Evolutionary conservation across 2,329 filamentous ascomycete genomes (phyloP).

Genomic region (Calycina herbarum): DNA sequence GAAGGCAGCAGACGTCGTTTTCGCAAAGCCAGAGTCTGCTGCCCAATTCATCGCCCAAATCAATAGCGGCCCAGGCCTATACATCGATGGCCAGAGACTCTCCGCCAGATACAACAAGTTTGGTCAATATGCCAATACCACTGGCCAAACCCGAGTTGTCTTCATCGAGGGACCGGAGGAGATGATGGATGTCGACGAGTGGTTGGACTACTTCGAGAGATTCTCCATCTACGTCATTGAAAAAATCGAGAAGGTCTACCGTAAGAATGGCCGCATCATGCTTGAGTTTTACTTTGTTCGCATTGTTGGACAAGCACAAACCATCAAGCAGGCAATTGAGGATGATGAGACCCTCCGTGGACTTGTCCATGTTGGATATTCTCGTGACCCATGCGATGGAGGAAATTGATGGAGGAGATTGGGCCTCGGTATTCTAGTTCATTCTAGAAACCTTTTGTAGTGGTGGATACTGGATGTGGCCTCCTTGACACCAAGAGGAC

Average conservation of each 20-base stretch:
- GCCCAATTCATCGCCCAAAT: conserved; percentile 7
- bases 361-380: conserved; percentile 2
- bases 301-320: conserved; percentile 26
- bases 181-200: conserved; percentile 18
- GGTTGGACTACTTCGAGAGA: conserved; percentile 20
- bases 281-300: conserved; percentile 24
- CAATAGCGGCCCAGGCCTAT: conserved; percentile 2
- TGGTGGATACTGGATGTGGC: neutral
- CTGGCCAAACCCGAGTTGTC: conserved; percentile 15
- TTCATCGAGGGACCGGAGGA: conserved; percentile 18
- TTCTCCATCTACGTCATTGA: conserved; percentile 17
- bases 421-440: too few relatives aligned
- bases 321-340: conserved; percentile 16
- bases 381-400: conserved; percentile 7
- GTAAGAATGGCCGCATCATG: conserved; percentile 4
- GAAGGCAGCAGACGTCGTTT: conserved; percentile 26
- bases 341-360: neutral
- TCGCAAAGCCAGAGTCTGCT: conserved; percentile 20
- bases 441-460: too few relatives aligned
- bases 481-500: neutral
- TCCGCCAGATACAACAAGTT: conserved; percentile 19
- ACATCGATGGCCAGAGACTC: conserved; percentile 11
- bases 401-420: neutral
- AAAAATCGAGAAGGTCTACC: neutral
- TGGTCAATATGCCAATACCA: conserved; percentile 15